Conservation (phyloP, 1,284 basidiomycete genomes). For the Malassezia vespertilionis region DNA sequence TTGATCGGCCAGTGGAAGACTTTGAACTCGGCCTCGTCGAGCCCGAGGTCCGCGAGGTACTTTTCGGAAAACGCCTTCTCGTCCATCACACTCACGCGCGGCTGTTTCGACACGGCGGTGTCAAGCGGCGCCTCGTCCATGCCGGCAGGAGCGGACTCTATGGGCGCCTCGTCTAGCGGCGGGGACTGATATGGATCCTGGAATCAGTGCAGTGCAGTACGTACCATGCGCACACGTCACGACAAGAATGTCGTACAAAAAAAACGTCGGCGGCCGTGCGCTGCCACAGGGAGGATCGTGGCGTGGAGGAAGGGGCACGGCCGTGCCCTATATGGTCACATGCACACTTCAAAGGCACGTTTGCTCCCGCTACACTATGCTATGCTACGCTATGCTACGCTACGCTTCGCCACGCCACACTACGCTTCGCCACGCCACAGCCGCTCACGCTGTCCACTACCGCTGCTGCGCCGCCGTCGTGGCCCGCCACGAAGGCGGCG, state of each 20-base stretch:
- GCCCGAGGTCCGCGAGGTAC: constrained; percentile 45
- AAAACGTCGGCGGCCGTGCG: neutral
- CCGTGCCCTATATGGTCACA: too few relatives aligned
- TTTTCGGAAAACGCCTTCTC: constrained; percentile 36
- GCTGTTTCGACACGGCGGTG: constrained; percentile 8
- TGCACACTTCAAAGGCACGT: too few relatives aligned
- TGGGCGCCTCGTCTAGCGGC: neutral
- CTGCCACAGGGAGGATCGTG: too few relatives aligned
- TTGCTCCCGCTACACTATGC: too few relatives aligned
- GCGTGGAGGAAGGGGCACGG: too few relatives aligned
- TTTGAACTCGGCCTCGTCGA: constrained; percentile 42
- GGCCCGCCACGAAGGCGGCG: too few relatives aligned
- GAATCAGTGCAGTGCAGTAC: neutral
- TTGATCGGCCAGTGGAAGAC: constrained; percentile 44
- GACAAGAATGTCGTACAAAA: constrained; percentile 1
- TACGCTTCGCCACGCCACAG: too few relatives aligned
- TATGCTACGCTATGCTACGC: too few relatives aligned
- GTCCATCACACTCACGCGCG: constrained; percentile 17
- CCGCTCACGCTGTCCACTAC: too few relatives aligned
- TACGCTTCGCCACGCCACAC: too few relatives aligned
- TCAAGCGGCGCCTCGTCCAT: constrained; percentile 1
- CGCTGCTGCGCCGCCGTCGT: too few relatives aligned
- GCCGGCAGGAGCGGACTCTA: neutral
- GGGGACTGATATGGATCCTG: constrained; percentile 1
- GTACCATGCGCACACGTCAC: neutral